These are phyloP conservation scores for Pyricularia pennisetigena DNA, from an alignment of 2,329 filamentous ascomycete genomes.

Conservation along the genomic window DNA sequence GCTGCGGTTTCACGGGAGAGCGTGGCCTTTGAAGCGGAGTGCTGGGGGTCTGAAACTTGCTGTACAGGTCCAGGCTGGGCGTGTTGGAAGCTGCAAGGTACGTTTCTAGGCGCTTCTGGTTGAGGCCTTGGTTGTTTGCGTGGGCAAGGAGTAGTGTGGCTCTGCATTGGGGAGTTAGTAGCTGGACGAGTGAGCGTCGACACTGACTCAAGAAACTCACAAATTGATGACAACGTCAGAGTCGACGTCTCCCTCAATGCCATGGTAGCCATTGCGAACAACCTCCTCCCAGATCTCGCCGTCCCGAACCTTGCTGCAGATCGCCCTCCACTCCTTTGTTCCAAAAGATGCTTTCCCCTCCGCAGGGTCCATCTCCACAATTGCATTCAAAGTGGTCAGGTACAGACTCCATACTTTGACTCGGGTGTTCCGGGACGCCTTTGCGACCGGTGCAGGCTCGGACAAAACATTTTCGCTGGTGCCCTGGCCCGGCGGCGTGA, in stretches of 20 bases:
- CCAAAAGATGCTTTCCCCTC: constrained; percentile 88
- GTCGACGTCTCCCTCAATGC: constrained; percentile 82
- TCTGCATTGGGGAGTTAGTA: constrained; percentile 31
- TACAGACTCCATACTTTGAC: constrained; percentile 98
- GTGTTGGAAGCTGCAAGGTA: constrained; percentile 72
- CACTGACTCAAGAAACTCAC: constrained; percentile 33
- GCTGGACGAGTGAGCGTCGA: background rate
- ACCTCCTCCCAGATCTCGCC: constrained; percentile 94
- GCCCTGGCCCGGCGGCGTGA: constrained; percentile 44
- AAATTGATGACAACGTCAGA: constrained; percentile 87
- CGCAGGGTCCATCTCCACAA: constrained; percentile 79
- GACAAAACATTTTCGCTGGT: constrained; percentile 16
- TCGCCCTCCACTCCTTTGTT: constrained; percentile 68
- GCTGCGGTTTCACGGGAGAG: constrained; percentile 30
- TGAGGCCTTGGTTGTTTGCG: constrained; percentile 70
- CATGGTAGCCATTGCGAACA: constrained; percentile 76
- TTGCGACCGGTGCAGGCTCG: constrained; percentile 64
- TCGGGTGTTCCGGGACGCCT: constrained; percentile 69
- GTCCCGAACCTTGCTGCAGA: constrained; percentile 77
- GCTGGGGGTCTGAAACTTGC: constrained; percentile 42
- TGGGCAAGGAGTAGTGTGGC: constrained; percentile 88
- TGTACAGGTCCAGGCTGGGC: constrained; percentile 62
- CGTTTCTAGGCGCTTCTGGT: constrained; percentile 79
- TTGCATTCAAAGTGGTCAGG: constrained; percentile 82
- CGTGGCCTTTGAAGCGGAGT: constrained; percentile 28